Evolutionary conservation across 208 protist species (phyloP).

Genomic region (Leishmania amazonensis): DNA sequence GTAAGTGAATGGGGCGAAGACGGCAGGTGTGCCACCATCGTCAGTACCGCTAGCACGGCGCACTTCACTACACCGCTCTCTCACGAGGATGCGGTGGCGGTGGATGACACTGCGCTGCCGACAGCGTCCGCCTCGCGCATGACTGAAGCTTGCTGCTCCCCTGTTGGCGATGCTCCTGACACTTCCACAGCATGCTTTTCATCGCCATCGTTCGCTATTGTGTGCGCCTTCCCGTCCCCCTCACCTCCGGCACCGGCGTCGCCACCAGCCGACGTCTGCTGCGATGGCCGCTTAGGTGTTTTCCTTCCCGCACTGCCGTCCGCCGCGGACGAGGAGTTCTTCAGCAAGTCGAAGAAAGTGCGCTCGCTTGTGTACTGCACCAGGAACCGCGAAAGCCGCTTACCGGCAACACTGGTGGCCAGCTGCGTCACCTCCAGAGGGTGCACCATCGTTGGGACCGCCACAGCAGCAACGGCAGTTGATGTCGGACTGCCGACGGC

Average conservation of each 20-base stretch:
- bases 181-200: background rate
- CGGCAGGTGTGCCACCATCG: slow-evolving; percentile 12
- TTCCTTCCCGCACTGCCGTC: background rate
- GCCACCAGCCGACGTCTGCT: background rate
- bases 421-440: slow-evolving; percentile 65
- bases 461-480: background rate
- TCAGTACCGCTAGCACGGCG: background rate
- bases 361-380: slow-evolving; percentile 81
- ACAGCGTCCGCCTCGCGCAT: background rate
- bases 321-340: slow-evolving; percentile 12
- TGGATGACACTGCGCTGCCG: background rate
- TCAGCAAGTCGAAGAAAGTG: slow-evolving; percentile 63
- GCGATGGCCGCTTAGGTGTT: background rate
- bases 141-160: background rate
- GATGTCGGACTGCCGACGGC: slow-evolving; percentile 16
- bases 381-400: slow-evolving; percentile 73
- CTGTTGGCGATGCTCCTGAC: background rate
- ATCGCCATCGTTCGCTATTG: background rate
- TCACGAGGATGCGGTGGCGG: background rate
- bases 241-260: background rate
- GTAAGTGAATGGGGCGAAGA: slow-evolving; percentile 16
- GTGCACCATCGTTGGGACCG: slow-evolving; percentile 35
- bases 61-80: background rate
- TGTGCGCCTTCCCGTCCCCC: background rate
- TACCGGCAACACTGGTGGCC: slow-evolving; percentile 42